phyloP scores from a whole-genome alignment of 306 rosid genomes.

The Amphicarpaea edgeworthii region DNA sequence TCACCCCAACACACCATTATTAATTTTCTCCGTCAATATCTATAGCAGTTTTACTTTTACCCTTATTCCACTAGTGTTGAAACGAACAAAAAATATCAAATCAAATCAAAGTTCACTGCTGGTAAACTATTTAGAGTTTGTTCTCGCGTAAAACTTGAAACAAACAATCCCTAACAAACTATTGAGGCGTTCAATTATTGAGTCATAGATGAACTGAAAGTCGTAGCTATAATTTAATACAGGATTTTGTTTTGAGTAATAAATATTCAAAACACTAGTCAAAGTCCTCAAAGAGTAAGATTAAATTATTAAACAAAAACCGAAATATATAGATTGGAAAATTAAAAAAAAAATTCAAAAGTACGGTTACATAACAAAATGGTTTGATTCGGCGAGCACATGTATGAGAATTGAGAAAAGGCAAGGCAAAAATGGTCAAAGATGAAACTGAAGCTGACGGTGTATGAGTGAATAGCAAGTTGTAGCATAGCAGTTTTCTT shows the following conservation, averaged over 20 bases:
- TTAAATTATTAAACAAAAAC: not conserved
- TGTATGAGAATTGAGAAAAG: too few species aligned
- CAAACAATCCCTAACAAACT: slow-evolving; percentile 4
- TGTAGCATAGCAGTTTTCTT: not conserved
- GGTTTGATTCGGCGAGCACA: too few species aligned
- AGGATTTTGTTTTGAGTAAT: not conserved
- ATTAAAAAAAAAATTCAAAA: too few species aligned
- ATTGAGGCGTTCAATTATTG: not conserved
- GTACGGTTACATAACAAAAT: too few species aligned
- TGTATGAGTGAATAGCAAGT: not conserved
- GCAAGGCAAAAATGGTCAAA: too few species aligned
- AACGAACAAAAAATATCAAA: not conserved
- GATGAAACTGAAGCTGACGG: slow-evolving; percentile 23
- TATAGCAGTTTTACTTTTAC: not conserved
- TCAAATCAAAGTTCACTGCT: slow-evolving; percentile 2
- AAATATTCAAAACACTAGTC: not conserved
- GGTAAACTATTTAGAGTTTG: slow-evolving; percentile 1
- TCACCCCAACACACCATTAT: slow-evolving; percentile 10
- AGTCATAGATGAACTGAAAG: not conserved
- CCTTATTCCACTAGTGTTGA: slow-evolving; percentile 1
- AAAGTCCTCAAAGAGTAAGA: not conserved
- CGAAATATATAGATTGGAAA: too few species aligned
- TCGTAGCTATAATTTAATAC: not conserved
- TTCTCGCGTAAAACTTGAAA: slow-evolving; percentile 31
- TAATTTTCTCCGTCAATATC: not conserved